These are phyloP conservation scores for Crithidia fasciculata DNA, from an alignment of 208 protist genomes.

Conservation along the genomic window DNA sequence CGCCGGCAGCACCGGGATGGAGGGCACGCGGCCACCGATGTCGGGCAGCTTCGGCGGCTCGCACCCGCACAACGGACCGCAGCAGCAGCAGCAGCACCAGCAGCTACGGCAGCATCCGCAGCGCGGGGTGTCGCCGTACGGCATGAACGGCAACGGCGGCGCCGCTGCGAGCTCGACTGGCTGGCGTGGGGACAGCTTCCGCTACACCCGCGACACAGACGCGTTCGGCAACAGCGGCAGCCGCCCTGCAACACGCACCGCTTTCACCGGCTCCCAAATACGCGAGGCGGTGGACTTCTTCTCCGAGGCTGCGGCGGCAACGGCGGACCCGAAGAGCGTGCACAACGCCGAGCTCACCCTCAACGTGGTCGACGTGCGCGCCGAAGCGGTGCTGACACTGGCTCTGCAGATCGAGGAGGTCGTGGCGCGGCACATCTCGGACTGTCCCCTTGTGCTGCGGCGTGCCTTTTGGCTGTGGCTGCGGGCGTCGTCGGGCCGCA, in stretches of 20 bases:
- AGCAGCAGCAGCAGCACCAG: neutral
- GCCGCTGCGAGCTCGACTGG: neutral
- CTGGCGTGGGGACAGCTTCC: constrained; percentile 16
- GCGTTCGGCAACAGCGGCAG: constrained; percentile 1
- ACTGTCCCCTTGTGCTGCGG: constrained; percentile 32
- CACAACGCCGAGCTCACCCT: constrained; percentile 7
- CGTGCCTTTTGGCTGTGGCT: constrained; percentile 40
- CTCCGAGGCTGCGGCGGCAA: constrained; percentile 7
- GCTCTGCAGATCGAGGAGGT: constrained; percentile 25
- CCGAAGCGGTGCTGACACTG: constrained; percentile 23
- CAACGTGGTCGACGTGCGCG: constrained; percentile 26
- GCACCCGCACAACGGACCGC: neutral
- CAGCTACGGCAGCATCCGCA: constrained; percentile 2
- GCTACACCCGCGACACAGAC: constrained; percentile 14
- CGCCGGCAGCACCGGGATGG: constrained; percentile 14
- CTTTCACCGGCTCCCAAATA: constrained; percentile 15
- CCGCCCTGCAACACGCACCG: constrained; percentile 12
- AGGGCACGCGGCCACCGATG: constrained; percentile 20
- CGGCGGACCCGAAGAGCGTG: constrained; percentile 11
- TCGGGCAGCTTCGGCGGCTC: neutral
- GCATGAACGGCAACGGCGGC: constrained; percentile 1
- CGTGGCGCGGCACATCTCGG: constrained; percentile 26
- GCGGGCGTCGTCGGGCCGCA: constrained; percentile 31
- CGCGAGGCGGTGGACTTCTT: constrained; percentile 38
- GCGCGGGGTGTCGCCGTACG: neutral